Conservation (phyloP, 805 yeast species). For the Kuraishia capsulata region DNA sequence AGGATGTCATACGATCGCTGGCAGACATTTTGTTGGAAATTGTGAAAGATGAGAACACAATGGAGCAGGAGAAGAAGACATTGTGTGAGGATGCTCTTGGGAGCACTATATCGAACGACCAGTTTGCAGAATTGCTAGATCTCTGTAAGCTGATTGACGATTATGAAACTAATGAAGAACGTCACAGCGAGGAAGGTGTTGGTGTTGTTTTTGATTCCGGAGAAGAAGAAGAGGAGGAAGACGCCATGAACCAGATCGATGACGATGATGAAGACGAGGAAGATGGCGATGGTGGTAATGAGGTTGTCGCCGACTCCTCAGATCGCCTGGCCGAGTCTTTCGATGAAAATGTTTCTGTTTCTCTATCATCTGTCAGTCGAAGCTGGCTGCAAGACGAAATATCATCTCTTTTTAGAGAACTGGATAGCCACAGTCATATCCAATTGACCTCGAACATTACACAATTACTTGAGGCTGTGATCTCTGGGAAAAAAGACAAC, state of each 20-base stretch:
- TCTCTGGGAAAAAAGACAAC: slow-evolving; percentile 17
- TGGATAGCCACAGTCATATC: slow-evolving; percentile 27
- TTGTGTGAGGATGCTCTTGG: slow-evolving; percentile 44
- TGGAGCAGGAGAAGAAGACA: slow-evolving; percentile 35
- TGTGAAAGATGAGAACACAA: slow-evolving; percentile 34
- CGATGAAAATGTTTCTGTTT: slow-evolving; percentile 5
- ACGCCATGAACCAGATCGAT: slow-evolving; percentile 16
- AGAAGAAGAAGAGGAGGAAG: slow-evolving; percentile 26
- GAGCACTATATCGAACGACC: slow-evolving; percentile 26
- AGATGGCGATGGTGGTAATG: slow-evolving; percentile 12
- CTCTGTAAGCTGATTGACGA: slow-evolving; percentile 43
- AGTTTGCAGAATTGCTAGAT: slow-evolving; percentile 35
- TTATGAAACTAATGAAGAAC: slow-evolving; percentile 19
- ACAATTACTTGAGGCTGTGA: slow-evolving; percentile 25
- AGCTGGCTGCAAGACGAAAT: slow-evolving; percentile 47
- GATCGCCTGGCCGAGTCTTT: slow-evolving; percentile 6
- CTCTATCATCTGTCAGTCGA: slow-evolving; percentile 17
- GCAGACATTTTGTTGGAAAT: slow-evolving; percentile 55
- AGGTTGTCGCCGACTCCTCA: slow-evolving; percentile 13
- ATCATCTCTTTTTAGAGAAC: slow-evolving; percentile 18
- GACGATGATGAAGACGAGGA: slow-evolving; percentile 15
- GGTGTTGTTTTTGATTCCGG: slow-evolving; percentile 37
- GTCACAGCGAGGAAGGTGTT: slow-evolving; percentile 28
- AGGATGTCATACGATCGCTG: slow-evolving; percentile 61
- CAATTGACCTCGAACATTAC: slow-evolving; percentile 31